Evolutionary conservation across 352 stramenopile species (phyloP).

Genomic region (Phytophthora aleatoria): DNA sequence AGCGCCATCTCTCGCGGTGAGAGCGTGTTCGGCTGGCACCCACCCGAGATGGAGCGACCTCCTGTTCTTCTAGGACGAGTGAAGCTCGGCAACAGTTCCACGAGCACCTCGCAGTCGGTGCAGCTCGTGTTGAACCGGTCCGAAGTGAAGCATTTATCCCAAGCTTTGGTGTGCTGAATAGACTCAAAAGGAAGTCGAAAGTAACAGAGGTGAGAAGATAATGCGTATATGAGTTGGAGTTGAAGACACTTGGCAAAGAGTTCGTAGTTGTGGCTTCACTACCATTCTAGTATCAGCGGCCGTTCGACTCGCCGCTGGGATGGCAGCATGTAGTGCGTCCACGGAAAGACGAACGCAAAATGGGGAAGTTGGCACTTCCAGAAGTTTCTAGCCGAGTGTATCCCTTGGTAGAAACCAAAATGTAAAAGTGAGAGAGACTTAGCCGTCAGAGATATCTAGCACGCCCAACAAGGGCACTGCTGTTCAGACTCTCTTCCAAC

Average conservation of each 20-base stretch:
- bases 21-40: constrained; percentile 77
- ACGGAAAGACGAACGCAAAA: too few relatives aligned
- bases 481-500: too few relatives aligned
- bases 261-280: neutral
- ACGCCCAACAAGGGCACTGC: too few relatives aligned
- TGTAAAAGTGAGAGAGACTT: too few relatives aligned
- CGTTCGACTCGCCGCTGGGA: constrained; percentile 19
- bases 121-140: constrained; percentile 54
- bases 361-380: too few relatives aligned
- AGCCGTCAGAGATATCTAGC: too few relatives aligned
- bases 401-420: too few relatives aligned
- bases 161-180: constrained; percentile 49
- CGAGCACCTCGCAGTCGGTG: constrained; percentile 18
- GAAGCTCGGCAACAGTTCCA: constrained; percentile 37
- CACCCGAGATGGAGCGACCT: constrained; percentile 72
- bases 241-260: constrained; percentile 9
- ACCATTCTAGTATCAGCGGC: constrained; percentile 3
- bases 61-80: constrained; percentile 64
- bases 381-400: too few relatives aligned
- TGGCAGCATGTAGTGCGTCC: constrained; percentile 2
- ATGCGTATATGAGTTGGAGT: constrained; percentile 27
- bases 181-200: neutral
- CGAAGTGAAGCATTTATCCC: constrained; percentile 50
- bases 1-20: constrained; percentile 64
- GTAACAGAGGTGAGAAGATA: neutral